Percentiles rank a stretch among this genome's conserved stretches.
These are phyloP conservation scores for Quercus parvula DNA, from an alignment of 306 rosid genomes.

Conservation along the genomic window DNA sequence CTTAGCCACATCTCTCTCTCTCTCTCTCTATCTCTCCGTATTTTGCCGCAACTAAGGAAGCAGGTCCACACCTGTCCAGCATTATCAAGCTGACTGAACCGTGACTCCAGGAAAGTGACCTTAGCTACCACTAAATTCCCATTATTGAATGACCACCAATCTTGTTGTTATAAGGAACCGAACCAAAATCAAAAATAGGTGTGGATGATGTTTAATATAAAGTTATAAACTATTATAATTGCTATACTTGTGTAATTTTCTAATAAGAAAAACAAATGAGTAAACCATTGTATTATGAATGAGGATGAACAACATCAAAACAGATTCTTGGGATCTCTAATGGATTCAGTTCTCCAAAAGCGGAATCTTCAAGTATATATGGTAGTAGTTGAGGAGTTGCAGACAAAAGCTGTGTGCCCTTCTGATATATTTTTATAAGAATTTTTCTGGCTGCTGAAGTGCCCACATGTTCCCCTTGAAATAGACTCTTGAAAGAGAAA, in stretches of 20 bases:
- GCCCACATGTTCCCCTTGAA: conserved; percentile 51
- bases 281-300: neutral
- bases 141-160: neutral
- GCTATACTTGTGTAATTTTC: too few relatives aligned
- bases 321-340: conserved; percentile 39
- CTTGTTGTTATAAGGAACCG: neutral
- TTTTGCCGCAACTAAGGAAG: conserved; percentile 31
- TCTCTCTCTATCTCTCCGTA: conserved; percentile 5
- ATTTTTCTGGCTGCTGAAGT: conserved; percentile 31
- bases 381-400: conserved; percentile 31
- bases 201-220: neutral
- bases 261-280: too few relatives aligned
- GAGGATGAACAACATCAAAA: conserved; percentile 7
- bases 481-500: conserved; percentile 22
- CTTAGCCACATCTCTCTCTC: conserved; percentile 17
- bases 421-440: conserved; percentile 13
- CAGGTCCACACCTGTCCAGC: conserved; percentile 36
- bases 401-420: conserved; percentile 38
- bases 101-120: neutral
- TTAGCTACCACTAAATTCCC: too few relatives aligned
- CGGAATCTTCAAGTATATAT: conserved; percentile 30
- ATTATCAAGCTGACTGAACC: conserved; percentile 7
- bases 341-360: conserved; percentile 25
- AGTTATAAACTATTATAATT: too few relatives aligned
- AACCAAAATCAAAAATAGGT: neutral